Conservation (phyloP, 2,329 filamentous ascomycete species). For the Botrytis cinerea region DNA sequence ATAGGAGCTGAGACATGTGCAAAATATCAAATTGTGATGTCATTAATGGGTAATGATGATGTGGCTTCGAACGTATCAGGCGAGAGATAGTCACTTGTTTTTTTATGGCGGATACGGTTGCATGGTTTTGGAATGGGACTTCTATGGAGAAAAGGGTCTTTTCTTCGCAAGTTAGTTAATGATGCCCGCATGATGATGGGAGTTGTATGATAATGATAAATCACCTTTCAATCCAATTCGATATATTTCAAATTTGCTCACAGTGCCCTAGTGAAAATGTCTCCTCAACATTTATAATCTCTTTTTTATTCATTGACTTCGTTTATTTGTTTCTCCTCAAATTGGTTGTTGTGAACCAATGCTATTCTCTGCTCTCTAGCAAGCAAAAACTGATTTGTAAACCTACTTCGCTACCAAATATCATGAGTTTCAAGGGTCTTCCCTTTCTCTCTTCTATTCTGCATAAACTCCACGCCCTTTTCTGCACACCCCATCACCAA, state of each 20-base stretch:
- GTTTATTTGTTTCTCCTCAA: neutral
- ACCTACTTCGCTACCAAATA: constrained; percentile 2
- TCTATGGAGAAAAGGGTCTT: neutral
- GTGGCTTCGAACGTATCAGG: neutral
- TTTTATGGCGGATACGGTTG: neutral
- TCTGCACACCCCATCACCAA: constrained; percentile 6
- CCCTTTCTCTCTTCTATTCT: neutral
- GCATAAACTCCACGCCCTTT: neutral
- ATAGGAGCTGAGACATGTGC: neutral
- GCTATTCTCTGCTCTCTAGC: neutral
- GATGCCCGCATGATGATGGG: constrained; percentile 8
- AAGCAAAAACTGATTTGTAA: neutral
- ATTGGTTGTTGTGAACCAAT: constrained; percentile 19
- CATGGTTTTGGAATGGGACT: neutral
- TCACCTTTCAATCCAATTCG: neutral
- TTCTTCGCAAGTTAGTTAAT: constrained; percentile 11
- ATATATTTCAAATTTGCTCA: neutral
- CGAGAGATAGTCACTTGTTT: neutral
- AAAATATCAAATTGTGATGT: neutral
- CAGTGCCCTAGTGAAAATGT: neutral
- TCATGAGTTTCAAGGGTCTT: neutral
- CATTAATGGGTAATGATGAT: constrained; percentile 13
- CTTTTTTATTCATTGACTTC: neutral
- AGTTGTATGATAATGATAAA: constrained; percentile 19
- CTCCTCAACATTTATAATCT: neutral